Percentiles rank a stretch among this genome's conserved stretches.
Evolutionary conservation across 2,329 filamentous ascomycete genomes (phyloP).

Genomic region (Calcarisporium arbuscula): DNA sequence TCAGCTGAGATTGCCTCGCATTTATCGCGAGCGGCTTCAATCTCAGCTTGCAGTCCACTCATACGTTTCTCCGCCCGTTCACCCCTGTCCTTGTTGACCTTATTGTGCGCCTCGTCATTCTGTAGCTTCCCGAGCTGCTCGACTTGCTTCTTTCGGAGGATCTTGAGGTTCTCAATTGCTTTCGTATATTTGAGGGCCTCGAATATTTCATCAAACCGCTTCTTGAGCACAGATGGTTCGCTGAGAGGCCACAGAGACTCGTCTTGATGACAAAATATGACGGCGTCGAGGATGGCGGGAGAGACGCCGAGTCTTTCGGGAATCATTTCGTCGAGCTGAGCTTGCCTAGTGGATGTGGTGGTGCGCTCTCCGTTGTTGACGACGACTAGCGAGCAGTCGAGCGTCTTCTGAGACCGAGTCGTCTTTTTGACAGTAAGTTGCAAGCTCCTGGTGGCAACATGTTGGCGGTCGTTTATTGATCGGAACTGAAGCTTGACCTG

Average conservation of each 20-base stretch:
- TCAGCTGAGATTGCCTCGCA: conserved; percentile 52
- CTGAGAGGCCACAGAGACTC: conserved; percentile 97
- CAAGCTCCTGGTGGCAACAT: conserved; percentile 78
- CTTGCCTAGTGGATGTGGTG: conserved; percentile 71
- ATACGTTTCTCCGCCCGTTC: conserved; percentile 63
- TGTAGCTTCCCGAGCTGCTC: conserved; percentile 68
- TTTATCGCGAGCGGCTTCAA: conserved; percentile 54
- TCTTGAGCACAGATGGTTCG: conserved; percentile 78
- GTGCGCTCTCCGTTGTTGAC: conserved; percentile 73
- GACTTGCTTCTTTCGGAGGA: conserved; percentile 75
- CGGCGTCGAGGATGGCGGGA: conserved; percentile 80
- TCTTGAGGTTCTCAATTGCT: conserved; percentile 90
- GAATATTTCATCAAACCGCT: conserved; percentile 95
- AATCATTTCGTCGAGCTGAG: conserved; percentile 77
- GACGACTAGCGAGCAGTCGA: conserved; percentile 74
- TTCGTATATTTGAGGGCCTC: conserved; percentile 96
- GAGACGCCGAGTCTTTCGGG: conserved; percentile 85
- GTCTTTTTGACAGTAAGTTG: conserved; percentile 84
- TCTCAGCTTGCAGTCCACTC: conserved; percentile 58
- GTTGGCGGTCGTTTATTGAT: conserved; percentile 68
- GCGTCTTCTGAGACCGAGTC: conserved; percentile 68
- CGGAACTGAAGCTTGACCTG: conserved; percentile 88
- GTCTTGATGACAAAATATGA: conserved; percentile 98
- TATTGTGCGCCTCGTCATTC: conserved; percentile 69
- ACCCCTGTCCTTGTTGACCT: conserved; percentile 77